Evolutionary conservation across 768 basidiomycete genomes (phyloP).

Genomic region (Auriscalpium microsporum): DNA sequence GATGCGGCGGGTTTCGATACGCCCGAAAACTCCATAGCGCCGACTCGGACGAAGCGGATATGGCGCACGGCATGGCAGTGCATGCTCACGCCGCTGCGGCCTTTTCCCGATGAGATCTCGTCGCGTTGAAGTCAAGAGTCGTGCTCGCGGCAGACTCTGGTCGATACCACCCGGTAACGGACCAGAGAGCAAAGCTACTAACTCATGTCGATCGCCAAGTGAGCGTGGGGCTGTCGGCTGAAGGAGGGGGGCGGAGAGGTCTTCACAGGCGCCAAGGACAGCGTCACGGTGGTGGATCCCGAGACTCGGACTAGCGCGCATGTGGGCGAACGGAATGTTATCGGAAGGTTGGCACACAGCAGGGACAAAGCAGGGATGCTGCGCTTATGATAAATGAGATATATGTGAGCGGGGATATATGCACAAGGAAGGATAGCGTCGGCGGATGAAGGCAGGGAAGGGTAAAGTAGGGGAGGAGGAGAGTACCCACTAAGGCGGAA

Average conservation of each 20-base stretch:
- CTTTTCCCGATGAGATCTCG: too few relatives aligned
- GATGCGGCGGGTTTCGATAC: too few relatives aligned
- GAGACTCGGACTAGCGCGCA: constrained; percentile 32
- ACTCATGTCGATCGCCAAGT: constrained; percentile 41
- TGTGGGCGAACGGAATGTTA: constrained; percentile 43
- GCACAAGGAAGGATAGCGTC: constrained; percentile 62
- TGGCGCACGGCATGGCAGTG: too few relatives aligned
- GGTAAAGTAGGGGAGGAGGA: constrained; percentile 15
- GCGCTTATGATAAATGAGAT: constrained; percentile 43
- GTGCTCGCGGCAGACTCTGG: too few relatives aligned
- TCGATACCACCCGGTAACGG: too few relatives aligned
- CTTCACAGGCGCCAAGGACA: constrained; percentile 36
- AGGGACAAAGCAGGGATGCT: constrained; percentile 23
- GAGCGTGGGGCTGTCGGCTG: constrained; percentile 16
- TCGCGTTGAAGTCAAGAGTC: too few relatives aligned
- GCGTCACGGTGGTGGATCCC: constrained; percentile 52
- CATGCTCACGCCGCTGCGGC: too few relatives aligned
- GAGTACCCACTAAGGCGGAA: too few relatives aligned
- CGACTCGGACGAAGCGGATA: too few relatives aligned
- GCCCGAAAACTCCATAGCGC: too few relatives aligned
- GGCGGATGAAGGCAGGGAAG: constrained; percentile 64
- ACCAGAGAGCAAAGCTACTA: too few relatives aligned
- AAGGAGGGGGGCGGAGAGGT: constrained; percentile 26
- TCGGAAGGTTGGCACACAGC: constrained; percentile 11
- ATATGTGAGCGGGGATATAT: constrained; percentile 63